A percentile compares a stretch with the other conserved stretches of the same genome.
phyloP scores from a whole-genome alignment of 1,139 yeast species.

The Candida sp. region DNA sequence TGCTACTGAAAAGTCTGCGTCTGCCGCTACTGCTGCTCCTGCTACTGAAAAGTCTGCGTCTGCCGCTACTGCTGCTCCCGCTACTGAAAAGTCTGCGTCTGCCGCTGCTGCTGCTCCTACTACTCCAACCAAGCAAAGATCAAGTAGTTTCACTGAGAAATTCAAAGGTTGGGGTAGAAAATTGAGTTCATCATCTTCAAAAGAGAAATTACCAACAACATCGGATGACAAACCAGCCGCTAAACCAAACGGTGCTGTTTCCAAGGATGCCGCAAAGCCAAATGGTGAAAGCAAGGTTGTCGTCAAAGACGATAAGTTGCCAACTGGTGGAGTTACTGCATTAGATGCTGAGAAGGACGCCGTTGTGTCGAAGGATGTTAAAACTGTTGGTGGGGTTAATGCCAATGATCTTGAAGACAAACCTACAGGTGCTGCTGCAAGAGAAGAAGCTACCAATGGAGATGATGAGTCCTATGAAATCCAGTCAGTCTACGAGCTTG shows the following conservation, averaged over 20 bases:
- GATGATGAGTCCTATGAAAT: slow-evolving; percentile 31
- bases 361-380: slow-evolving; percentile 6
- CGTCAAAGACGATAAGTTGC: slow-evolving; percentile 7
- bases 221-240: slow-evolving; percentile 1
- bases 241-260: slow-evolving; percentile 3
- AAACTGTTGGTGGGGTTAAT: slow-evolving; percentile 10
- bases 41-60: too few relatives aligned
- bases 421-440: slow-evolving; percentile 4
- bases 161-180: slow-evolving; percentile 28
- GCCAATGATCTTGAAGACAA: slow-evolving; percentile 12
- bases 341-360: slow-evolving; percentile 3
- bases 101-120: too few relatives aligned
- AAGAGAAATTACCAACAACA: slow-evolving; percentile 1
- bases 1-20: slow-evolving; percentile 14
- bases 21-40: slow-evolving; percentile 15
- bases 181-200: slow-evolving; percentile 11
- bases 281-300: slow-evolving; percentile 1
- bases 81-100: too few relatives aligned
- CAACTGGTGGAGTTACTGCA: slow-evolving; percentile 10
- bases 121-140: slow-evolving; percentile 15
- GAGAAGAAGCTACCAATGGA: slow-evolving; percentile 9
- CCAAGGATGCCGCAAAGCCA: slow-evolving; percentile 7
- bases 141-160: slow-evolving; percentile 22
- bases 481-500: slow-evolving; percentile 54
- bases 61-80: too few relatives aligned